phyloP scores from a whole-genome alignment of 805 yeast genomes.

The Cyberlindnera misumaiensis region DNA sequence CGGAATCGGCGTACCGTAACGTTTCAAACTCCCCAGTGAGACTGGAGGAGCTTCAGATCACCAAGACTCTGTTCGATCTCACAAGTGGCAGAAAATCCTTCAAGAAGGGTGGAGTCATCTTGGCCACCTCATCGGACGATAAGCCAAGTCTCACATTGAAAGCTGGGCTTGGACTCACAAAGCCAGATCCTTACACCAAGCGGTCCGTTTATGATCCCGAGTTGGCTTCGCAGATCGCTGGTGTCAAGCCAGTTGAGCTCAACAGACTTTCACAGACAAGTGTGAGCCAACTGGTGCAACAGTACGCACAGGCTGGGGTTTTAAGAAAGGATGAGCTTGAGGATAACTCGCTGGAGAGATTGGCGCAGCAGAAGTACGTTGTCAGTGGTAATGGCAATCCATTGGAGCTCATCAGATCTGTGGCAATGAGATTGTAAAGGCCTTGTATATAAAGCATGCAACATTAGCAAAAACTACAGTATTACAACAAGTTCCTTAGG shows the following conservation, averaged over 20 bases:
- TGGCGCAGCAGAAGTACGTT: slow-evolving; percentile 43
- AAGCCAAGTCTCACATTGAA: slow-evolving; percentile 48
- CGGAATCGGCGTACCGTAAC: slow-evolving; percentile 56
- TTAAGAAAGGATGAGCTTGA: slow-evolving; percentile 30
- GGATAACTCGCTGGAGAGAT: slow-evolving; percentile 27
- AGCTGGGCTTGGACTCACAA: slow-evolving; percentile 47
- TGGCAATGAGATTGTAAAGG: slow-evolving; percentile 11
- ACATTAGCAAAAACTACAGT: no score
- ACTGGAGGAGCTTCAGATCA: slow-evolving; percentile 57
- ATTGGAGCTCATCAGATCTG: slow-evolving; percentile 20
- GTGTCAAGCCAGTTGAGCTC: slow-evolving; percentile 34
- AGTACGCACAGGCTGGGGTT: slow-evolving; percentile 33
- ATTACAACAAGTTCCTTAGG: no score
- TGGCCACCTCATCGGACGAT: slow-evolving; percentile 55
- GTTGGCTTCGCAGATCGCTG: slow-evolving; percentile 41
- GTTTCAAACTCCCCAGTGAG: slow-evolving; percentile 48
- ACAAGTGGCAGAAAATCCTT: slow-evolving; percentile 48
- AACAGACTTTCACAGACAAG: slow-evolving; percentile 40
- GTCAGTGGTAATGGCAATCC: slow-evolving; percentile 65
- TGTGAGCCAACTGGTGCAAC: slow-evolving; percentile 34
- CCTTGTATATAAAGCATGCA: no score
- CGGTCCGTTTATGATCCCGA: slow-evolving; percentile 43
- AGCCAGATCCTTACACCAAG: slow-evolving; percentile 51
- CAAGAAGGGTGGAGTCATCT: slow-evolving; percentile 54
- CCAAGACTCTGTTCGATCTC: slow-evolving; percentile 46